Conservation (phyloP, 2,329 filamentous ascomycete species). For the Claviceps arundinis region DNA sequence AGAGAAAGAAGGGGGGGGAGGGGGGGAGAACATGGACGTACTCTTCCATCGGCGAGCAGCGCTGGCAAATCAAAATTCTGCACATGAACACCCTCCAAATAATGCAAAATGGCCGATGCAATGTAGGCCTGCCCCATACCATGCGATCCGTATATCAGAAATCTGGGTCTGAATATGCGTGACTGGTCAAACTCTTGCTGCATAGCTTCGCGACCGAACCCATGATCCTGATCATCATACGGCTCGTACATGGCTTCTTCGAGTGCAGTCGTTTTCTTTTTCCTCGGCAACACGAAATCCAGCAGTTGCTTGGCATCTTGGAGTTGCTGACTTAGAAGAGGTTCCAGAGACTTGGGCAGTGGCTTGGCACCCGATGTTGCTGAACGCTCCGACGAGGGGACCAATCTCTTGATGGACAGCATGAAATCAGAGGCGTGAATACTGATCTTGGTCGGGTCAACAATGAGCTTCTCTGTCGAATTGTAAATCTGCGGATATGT, state of each 20-base stretch:
- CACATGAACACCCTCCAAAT: slow-evolving; percentile 87
- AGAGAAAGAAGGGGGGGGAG: neutral
- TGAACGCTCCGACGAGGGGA: slow-evolving; percentile 87
- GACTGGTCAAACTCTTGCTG: slow-evolving; percentile 72
- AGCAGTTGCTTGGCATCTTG: slow-evolving; percentile 53
- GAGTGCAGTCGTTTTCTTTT: slow-evolving; percentile 76
- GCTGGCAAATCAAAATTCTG: slow-evolving; percentile 88
- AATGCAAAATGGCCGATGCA: slow-evolving; percentile 70
- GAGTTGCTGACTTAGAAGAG: slow-evolving; percentile 64
- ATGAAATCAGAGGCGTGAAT: slow-evolving; percentile 93
- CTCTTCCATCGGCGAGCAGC: slow-evolving; percentile 69
- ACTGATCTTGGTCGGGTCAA: slow-evolving; percentile 71
- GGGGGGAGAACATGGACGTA: slow-evolving; percentile 24
- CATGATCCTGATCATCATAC: slow-evolving; percentile 66
- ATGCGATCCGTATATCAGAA: slow-evolving; percentile 66
- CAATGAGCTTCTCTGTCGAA: slow-evolving; percentile 77
- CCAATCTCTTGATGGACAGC: slow-evolving; percentile 90
- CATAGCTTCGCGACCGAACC: slow-evolving; percentile 71
- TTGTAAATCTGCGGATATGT: slow-evolving; percentile 94
- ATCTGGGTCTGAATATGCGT: slow-evolving; percentile 74
- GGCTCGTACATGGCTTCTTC: slow-evolving; percentile 90
- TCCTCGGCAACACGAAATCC: slow-evolving; percentile 66
- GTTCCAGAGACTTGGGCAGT: slow-evolving; percentile 66
- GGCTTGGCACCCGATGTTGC: slow-evolving; percentile 73
- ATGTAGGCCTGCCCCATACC: slow-evolving; percentile 95